Conservation (phyloP, 345 rosid species). For the Camelina laxa region DNA sequence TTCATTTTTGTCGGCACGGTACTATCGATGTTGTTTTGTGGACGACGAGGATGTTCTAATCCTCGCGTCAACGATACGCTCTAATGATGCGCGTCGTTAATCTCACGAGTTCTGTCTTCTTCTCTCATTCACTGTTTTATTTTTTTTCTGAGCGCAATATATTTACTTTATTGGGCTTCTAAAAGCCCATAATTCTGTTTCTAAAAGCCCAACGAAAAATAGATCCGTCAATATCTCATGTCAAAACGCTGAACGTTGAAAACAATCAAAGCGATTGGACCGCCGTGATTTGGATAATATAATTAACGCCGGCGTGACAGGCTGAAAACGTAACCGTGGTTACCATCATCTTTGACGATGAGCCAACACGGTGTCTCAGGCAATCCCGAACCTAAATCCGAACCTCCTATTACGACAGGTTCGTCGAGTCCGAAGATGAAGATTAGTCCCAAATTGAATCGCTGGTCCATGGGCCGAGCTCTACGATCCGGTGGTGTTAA, state of each 20-base stretch:
- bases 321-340: neutral
- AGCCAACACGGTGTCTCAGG: constrained; percentile 41
- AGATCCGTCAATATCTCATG: neutral
- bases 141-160: neutral
- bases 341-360: constrained; percentile 32
- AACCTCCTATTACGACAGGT: neutral
- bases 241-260: constrained; percentile 3
- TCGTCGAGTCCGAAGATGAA: constrained; percentile 46
- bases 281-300: neutral
- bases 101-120: neutral
- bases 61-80: constrained; percentile 2
- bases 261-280: constrained; percentile 16
- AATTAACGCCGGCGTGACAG: constrained; percentile 12
- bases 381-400: constrained; percentile 31
- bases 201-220: neutral
- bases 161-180: neutral
- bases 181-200: neutral
- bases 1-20: constrained; percentile 27
- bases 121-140: too few relatives aligned
- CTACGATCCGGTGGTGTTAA: constrained; percentile 80
- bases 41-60: constrained; percentile 8
- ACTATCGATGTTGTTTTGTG: constrained; percentile 21
- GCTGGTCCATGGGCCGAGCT: constrained; percentile 86
- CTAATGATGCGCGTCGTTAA: neutral
- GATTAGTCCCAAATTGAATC: constrained; percentile 73